These are phyloP conservation scores for Phanerochaete carnosa DNA, from an alignment of 768 basidiomycete species.

Conservation along the genomic window DNA sequence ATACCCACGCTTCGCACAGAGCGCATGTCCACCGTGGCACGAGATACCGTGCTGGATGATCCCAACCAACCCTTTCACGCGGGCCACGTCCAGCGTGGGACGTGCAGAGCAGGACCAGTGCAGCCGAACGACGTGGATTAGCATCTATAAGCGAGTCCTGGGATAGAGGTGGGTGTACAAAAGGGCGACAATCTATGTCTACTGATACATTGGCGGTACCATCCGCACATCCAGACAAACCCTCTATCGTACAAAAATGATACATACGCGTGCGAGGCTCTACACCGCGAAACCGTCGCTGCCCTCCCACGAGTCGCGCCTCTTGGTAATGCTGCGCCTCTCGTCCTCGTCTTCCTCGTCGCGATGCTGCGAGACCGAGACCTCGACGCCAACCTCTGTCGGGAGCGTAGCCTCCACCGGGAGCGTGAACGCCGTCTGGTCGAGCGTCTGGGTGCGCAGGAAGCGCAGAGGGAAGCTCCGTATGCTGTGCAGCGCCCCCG, in stretches of 20 bases:
- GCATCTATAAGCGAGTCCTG: too few relatives aligned
- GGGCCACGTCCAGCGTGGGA: too few relatives aligned
- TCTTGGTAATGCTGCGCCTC: neutral
- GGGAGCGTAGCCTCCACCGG: constrained; percentile 1
- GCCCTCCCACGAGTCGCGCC: constrained; percentile 4
- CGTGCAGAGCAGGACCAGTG: too few relatives aligned
- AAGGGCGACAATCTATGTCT: too few relatives aligned
- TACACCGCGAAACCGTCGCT: neutral
- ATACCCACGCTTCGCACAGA: too few relatives aligned
- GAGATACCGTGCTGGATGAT: too few relatives aligned
- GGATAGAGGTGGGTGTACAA: too few relatives aligned
- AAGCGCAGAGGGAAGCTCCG: constrained; percentile 8
- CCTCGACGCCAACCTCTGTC: constrained; percentile 5
- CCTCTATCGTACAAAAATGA: neutral
- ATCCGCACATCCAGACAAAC: neutral
- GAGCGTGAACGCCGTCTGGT: constrained; percentile 3
- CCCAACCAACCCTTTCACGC: too few relatives aligned
- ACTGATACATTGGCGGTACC: too few relatives aligned
- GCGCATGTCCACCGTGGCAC: too few relatives aligned
- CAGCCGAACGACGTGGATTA: too few relatives aligned
- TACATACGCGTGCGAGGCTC: neutral
- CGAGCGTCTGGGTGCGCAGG: constrained; percentile 2
- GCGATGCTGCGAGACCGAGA: constrained; percentile 4
- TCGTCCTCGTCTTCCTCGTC: constrained; percentile 1
- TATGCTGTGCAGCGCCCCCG: neutral